Evolutionary conservation across 192 early-diverging fungal species (phyloP), one percentile per base, ranked within the genome.

Genomic region (Ambispora gerdemannii): DNA sequence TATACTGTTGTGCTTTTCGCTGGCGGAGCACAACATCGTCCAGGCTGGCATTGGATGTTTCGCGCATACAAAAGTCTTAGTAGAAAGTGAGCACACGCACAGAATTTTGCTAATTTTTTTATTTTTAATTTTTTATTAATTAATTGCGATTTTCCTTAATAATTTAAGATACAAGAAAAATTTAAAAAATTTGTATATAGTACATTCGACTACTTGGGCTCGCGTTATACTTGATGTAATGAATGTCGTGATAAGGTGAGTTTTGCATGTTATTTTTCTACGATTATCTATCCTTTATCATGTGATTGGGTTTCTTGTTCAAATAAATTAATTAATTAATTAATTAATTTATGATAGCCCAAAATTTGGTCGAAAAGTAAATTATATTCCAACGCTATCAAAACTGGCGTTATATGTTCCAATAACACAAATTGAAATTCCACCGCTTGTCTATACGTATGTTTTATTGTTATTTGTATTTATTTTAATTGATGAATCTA

Each of bases 1-100:
- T 97, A 97, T 75, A 89, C 91, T 15, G 78, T 97, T 17, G 92
- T 97, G 17, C 79, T 97, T 67, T 92, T 97, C 74, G 83, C 92
- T 1, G 87, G 88, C 28, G 91, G 88, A 52, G 87, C 87, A 17
- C 67, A 83, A 30, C 88, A 93, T 79, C 86, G 88, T 55, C 95
- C 95, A 50, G 84, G 81, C 10, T 89, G 91, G 89, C 75, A 82
- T 22, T 97, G 93, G 93, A 80, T 95, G 50, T 85, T 91, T 72
- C 88, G 82, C 67, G 92, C 93, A n/a, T 95, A 97, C 74, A 77
- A 90, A 20, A 85, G 85, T 30, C 70, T 97, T 43, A 84, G 86
- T 34, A 77, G 93, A 81, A 92, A 91, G 89, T 91, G 79, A 68
- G 77, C 72, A n/a, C n/a, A n/a, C n/a, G n/a, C n/a, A n/a, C n/a